These are phyloP conservation scores for Aspergillus floridensis DNA, from an alignment of 2,329 filamentous ascomycete species.

Conservation along the genomic window DNA sequence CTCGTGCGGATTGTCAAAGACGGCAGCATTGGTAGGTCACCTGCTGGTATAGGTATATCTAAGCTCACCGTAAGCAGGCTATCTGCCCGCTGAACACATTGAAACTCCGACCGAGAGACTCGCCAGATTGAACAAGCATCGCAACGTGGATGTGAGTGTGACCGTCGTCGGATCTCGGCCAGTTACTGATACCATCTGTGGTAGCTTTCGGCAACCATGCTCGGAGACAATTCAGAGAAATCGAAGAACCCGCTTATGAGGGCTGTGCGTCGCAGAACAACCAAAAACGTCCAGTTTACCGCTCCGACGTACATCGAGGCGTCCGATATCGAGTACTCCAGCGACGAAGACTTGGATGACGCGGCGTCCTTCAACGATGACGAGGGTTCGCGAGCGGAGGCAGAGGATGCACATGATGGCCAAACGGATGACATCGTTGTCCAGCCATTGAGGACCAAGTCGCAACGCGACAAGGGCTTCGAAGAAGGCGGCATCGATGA, in stretches of 20 bases:
- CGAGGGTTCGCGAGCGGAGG: constrained; percentile 44
- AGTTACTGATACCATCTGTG: constrained; percentile 17
- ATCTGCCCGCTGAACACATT: constrained; percentile 95
- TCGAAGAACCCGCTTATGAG: constrained; percentile 79
- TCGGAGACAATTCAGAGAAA: constrained; percentile 72
- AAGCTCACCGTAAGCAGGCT: constrained; percentile 58
- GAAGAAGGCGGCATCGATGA: constrained; percentile 26
- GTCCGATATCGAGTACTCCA: constrained; percentile 80
- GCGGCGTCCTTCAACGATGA: constrained; percentile 47
- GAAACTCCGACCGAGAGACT: constrained; percentile 95
- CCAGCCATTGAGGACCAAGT: constrained; percentile 45
- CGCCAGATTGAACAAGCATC: constrained; percentile 92
- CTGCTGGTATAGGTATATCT: constrained; percentile 17
- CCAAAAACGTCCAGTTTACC: constrained; percentile 83
- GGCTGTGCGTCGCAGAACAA: constrained; percentile 75
- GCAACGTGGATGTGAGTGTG: constrained; percentile 84
- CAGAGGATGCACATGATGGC: constrained; percentile 31
- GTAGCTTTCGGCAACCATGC: constrained; percentile 67
- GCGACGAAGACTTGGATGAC: constrained; percentile 66
- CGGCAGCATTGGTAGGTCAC: constrained; percentile 74
- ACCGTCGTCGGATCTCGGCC: background rate
- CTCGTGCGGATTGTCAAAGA: constrained; percentile 95
- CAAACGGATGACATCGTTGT: constrained; percentile 42
- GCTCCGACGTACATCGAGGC: constrained; percentile 85
- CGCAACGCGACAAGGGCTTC: constrained; percentile 35